Conservation (phyloP, 176 grass and related monocot genomes). For the Oryza longistaminata region DNA sequence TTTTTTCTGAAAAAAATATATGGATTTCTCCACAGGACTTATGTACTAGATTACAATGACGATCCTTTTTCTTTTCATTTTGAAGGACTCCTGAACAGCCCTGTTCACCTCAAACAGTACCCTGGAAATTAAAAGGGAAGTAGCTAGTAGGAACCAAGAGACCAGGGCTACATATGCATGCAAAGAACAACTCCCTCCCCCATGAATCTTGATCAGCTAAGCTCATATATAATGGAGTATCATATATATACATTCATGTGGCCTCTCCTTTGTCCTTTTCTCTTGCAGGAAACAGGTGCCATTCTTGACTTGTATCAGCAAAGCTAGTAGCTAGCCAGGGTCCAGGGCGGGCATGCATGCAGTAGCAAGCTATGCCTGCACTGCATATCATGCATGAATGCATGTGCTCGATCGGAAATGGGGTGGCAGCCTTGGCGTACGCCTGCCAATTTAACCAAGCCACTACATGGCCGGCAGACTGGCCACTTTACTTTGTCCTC, state of each 20-base stretch:
- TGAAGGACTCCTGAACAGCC: neutral
- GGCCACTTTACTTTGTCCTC: neutral
- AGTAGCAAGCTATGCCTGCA: neutral
- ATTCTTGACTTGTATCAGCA: neutral
- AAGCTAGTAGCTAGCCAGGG: neutral
- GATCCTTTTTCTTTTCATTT: neutral
- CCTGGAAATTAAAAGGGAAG: neutral
- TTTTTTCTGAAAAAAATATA: neutral
- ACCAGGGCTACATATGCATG: neutral
- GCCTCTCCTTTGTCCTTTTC: neutral
- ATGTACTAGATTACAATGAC: neutral
- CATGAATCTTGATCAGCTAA: neutral
- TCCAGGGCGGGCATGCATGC: neutral
- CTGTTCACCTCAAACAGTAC: neutral
- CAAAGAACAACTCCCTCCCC: neutral
- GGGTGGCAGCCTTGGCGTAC: neutral
- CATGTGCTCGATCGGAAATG: neutral
- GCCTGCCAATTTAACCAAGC: constrained; percentile 14
- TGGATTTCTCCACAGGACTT: neutral
- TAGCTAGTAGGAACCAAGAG: neutral
- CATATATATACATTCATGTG: neutral
- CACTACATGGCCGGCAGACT: neutral
- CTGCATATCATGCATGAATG: neutral
- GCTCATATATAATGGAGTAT: neutral
- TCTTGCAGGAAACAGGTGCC: neutral